Evolutionary conservation across 768 basidiomycete species (phyloP).

Genomic region (Amanita pseudoporphyria): DNA sequence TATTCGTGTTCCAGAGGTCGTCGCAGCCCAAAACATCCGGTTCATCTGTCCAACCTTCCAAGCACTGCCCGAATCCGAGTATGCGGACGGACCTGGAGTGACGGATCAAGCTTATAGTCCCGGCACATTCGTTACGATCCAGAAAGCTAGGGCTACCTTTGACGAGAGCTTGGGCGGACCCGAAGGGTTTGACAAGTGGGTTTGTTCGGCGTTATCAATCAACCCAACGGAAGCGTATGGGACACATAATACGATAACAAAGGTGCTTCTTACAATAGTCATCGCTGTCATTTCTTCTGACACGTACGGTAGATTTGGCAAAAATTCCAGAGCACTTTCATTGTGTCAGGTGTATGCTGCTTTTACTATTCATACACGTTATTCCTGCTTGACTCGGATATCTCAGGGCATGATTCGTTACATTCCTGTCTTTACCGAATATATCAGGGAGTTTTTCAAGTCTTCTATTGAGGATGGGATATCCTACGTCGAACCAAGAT

Average conservation of each 20-base stretch:
- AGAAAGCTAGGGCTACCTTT: constrained; percentile 44
- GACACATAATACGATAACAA: constrained; percentile 60
- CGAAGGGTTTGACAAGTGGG: constrained; percentile 62
- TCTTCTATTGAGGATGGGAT: constrained; percentile 63
- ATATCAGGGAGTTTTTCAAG: constrained; percentile 52
- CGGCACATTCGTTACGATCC: constrained; percentile 45
- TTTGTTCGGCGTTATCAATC: constrained; percentile 49
- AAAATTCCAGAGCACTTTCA: constrained; percentile 53
- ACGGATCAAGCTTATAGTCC: constrained; percentile 34
- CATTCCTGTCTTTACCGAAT: constrained; percentile 48
- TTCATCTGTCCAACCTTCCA: constrained; percentile 43
- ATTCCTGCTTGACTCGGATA: neutral
- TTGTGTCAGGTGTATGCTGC: constrained; percentile 33
- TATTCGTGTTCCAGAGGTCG: constrained; percentile 32
- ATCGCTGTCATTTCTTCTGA: neutral
- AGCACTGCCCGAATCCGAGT: constrained; percentile 30
- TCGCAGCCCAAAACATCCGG: constrained; percentile 32
- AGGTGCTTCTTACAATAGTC: constrained; percentile 29
- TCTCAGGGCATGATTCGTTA: constrained; percentile 38
- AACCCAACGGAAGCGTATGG: constrained; percentile 63
- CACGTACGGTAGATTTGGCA: constrained; percentile 55
- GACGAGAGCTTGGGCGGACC: constrained; percentile 43
- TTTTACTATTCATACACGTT: neutral
- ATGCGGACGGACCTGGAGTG: constrained; percentile 23
- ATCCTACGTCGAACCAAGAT: constrained; percentile 58